phyloP scores from a whole-genome alignment of 164 flowering plant species.

The Vitis rotundifolia region DNA sequence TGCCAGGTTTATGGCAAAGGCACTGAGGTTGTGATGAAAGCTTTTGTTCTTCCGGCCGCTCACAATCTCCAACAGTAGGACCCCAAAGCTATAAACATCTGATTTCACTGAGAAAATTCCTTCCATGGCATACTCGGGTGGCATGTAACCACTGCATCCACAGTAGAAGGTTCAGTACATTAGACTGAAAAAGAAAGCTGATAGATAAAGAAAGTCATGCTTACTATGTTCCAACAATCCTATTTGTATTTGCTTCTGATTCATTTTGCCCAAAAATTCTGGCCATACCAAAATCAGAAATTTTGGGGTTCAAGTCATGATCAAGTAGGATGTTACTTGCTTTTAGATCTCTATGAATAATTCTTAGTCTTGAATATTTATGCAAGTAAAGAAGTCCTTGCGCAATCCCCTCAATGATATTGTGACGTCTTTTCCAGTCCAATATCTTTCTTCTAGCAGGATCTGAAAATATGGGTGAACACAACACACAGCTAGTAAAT shows the following conservation, averaged over 20 bases:
- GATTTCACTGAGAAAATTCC: no score
- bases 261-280: not conserved
- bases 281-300: slow-evolving; percentile 3
- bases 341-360: not conserved
- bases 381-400: not conserved
- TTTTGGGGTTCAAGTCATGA: not conserved
- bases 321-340: not conserved
- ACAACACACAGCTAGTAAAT: no score
- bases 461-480: not conserved
- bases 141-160: no score
- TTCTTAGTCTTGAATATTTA: not conserved
- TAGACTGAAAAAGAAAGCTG: not conserved
- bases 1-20: no score
- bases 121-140: no score
- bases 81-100: no score
- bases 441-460: not conserved
- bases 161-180: no score
- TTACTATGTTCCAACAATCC: slow-evolving; percentile 2
- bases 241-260: not conserved
- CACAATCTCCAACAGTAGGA: no score
- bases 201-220: not conserved
- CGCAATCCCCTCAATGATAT: not conserved
- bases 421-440: not conserved
- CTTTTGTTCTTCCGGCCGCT: no score
- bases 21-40: no score